Conservation (phyloP, 352 stramenopile genomes). For the Globisporangium cystogenes region DNA sequence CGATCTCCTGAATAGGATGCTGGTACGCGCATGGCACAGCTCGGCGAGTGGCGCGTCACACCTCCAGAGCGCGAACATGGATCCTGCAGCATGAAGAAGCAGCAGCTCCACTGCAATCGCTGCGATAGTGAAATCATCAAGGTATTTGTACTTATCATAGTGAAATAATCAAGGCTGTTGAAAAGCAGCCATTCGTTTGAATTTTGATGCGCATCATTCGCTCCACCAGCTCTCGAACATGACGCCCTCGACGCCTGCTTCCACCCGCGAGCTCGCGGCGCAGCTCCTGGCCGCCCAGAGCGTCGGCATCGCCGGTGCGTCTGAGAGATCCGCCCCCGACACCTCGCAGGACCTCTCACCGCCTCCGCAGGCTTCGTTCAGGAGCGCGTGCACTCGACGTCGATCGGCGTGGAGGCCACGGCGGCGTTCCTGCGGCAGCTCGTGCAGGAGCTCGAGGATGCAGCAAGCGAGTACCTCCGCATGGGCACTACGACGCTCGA, state of each 20-base stretch:
- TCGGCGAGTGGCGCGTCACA: no score
- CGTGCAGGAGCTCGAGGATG: conserved; percentile 55
- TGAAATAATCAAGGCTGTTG: neutral
- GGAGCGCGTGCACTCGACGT: conserved; percentile 71
- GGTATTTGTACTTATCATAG: neutral
- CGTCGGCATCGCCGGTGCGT: conserved; percentile 22
- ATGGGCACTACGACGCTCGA: conserved; percentile 12
- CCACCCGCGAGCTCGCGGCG: conserved; percentile 16
- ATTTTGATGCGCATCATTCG: conserved; percentile 1
- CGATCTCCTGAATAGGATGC: no score
- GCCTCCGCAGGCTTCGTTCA: conserved; percentile 49
- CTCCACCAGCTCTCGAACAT: neutral
- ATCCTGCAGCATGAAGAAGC: no score
- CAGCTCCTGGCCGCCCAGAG: conserved; percentile 22
- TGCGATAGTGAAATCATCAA: no score
- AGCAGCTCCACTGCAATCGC: no score
- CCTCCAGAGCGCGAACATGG: no score
- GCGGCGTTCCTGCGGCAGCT: conserved; percentile 61
- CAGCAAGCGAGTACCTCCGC: conserved; percentile 29
- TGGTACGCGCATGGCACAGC: no score
- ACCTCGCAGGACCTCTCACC: neutral
- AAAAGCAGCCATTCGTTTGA: conserved; percentile 5
- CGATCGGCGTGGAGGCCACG: conserved; percentile 47
- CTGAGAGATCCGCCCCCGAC: neutral
- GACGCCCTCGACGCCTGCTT: conserved; percentile 4